phyloP scores from a whole-genome alignment of 768 basidiomycete genomes.

The Trametes sanguinea region DNA sequence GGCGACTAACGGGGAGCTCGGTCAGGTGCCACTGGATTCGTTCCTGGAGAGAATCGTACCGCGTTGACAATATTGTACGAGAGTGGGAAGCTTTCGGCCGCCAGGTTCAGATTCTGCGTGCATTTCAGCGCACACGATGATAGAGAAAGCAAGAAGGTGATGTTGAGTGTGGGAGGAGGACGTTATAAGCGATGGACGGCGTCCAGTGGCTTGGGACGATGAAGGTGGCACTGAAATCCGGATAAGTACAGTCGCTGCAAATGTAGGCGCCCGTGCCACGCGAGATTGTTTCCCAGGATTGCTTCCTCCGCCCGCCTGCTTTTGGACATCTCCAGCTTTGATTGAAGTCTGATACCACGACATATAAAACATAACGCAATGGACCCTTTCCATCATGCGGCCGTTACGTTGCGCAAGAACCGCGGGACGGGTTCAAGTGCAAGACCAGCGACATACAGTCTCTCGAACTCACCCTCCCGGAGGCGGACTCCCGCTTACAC shows the following conservation, averaged over 20 bases:
- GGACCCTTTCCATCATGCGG: background rate
- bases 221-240: background rate
- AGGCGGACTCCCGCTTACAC: slow-evolving; percentile 6
- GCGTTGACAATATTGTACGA: slow-evolving; percentile 73
- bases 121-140: slow-evolving; percentile 29
- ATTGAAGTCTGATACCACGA: slow-evolving; percentile 15
- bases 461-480: background rate
- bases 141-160: slow-evolving; percentile 12
- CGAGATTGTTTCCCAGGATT: slow-evolving; percentile 12
- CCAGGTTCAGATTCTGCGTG: slow-evolving; percentile 36
- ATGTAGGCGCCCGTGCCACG: slow-evolving; percentile 14
- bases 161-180: slow-evolving; percentile 16
- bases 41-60: slow-evolving; percentile 44
- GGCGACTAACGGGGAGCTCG: slow-evolving; percentile 47
- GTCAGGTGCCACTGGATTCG: slow-evolving; percentile 16
- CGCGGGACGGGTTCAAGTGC: background rate
- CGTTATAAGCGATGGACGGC: background rate
- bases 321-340: slow-evolving; percentile 21
- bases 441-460: background rate
- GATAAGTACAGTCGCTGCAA: background rate
- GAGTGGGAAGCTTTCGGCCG: slow-evolving; percentile 53
- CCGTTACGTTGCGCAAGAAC: background rate
- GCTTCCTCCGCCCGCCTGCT: slow-evolving; percentile 14
- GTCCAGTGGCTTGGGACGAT: background rate
- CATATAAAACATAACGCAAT: background rate